Evolutionary conservation across 1,284 basidiomycete genomes (phyloP).

Genomic region (Puccinia polysora): DNA sequence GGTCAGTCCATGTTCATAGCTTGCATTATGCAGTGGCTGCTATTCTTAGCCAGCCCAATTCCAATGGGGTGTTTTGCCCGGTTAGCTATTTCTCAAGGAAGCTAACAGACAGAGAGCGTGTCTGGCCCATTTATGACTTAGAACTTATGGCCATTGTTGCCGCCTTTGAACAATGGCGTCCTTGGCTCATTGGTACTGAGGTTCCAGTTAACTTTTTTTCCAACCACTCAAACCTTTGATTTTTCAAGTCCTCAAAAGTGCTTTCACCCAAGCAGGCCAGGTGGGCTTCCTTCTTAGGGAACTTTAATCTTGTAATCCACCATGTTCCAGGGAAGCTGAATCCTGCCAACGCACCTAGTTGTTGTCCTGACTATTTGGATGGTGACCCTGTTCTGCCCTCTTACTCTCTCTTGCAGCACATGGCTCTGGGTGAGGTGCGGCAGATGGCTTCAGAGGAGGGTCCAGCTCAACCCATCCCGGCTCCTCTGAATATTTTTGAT

Average conservation of each 20-base stretch:
- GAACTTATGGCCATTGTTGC: neutral
- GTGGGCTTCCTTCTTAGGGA: neutral
- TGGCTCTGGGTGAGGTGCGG: too few relatives aligned
- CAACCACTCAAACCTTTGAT: constrained; percentile 14
- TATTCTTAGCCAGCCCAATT: neutral
- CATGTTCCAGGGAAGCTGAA: neutral
- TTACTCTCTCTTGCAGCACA: neutral
- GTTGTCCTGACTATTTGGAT: neutral
- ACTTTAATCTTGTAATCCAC: neutral
- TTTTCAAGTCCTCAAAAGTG: neutral
- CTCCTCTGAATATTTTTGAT: neutral
- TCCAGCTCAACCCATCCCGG: neutral
- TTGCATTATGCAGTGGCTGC: neutral
- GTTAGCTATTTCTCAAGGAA: constrained; percentile 33
- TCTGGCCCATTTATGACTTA: neutral
- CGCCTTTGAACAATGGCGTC: too few relatives aligned
- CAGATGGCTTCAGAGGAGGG: neutral
- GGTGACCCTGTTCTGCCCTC: neutral
- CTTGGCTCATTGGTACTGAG: neutral
- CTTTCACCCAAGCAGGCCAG: constrained; percentile 1
- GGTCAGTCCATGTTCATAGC: neutral
- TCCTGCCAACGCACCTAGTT: constrained; percentile 3
- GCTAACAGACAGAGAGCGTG: constrained; percentile 22
- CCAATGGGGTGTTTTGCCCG: neutral
- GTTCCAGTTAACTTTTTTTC: constrained; percentile 19